These are phyloP conservation scores for Gnomoniopsis sp. DNA, from an alignment of 2,329 filamentous ascomycete genomes.

Conservation along the genomic window DNA sequence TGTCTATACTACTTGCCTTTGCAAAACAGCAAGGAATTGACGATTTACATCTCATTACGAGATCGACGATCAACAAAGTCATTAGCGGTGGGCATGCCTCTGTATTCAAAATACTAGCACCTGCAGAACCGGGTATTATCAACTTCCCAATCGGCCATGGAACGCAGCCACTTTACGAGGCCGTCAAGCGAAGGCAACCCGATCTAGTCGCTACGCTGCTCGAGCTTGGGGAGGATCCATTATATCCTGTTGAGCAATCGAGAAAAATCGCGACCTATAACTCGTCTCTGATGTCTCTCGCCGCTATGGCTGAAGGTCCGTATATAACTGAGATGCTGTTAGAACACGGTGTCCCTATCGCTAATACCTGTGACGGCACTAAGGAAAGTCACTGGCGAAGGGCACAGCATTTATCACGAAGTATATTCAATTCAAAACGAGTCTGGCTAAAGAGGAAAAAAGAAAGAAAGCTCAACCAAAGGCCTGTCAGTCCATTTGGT, in stretches of 20 bases:
- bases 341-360: background rate
- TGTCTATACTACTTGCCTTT: constrained; percentile 6
- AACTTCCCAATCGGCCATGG: constrained; percentile 9
- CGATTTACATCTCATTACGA: background rate
- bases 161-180: constrained; percentile 3
- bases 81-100: background rate
- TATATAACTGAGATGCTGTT: constrained; percentile 5
- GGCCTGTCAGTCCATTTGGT: no score
- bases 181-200: constrained; percentile 4
- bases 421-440: no score
- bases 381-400: no score
- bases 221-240: constrained; percentile 6
- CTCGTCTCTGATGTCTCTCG: constrained; percentile 7
- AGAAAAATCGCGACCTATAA: background rate
- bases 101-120: constrained; percentile 6
- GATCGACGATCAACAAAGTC: background rate
- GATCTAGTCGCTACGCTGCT: constrained; percentile 7
- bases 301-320: background rate
- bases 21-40: constrained; percentile 1
- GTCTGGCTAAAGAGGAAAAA: no score
- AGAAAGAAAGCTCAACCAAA: no score
- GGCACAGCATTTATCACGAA: no score
- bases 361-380: background rate
- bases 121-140: constrained; percentile 3
- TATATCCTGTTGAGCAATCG: background rate